Percentiles rank a stretch among this genome's conserved stretches.
These are phyloP conservation scores for Candida nonsorbophila DNA, from an alignment of 805 yeast species.

Conservation along the genomic window DNA sequence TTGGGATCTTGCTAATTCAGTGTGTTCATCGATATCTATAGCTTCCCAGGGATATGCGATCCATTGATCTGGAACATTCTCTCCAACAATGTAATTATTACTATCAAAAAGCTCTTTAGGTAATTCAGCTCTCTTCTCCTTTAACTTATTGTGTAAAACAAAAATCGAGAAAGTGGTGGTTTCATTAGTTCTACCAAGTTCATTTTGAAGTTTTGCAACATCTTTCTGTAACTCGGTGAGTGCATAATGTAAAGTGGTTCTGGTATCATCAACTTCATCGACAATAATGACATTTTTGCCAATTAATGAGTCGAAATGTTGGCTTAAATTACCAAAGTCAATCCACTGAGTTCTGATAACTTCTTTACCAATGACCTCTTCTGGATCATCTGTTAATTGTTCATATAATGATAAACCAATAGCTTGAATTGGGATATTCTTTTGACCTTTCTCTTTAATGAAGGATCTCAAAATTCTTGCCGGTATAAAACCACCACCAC, in stretches of 20 bases:
- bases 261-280: conserved; percentile 89
- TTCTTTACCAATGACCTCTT: conserved; percentile 57
- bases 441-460: conserved; percentile 51
- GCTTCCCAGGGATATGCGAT: conserved; percentile 93
- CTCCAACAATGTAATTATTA: conserved; percentile 68
- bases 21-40: conserved; percentile 71
- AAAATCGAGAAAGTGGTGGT: conserved; percentile 67
- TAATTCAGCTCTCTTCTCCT: conserved; percentile 72
- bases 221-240: conserved; percentile 66
- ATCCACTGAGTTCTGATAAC: conserved; percentile 89
- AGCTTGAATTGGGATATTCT: conserved; percentile 67
- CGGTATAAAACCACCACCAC: conserved; percentile 73
- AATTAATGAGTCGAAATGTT: conserved; percentile 69
- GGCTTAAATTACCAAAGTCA: conserved; percentile 66
- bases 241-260: conserved; percentile 86
- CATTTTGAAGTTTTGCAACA: conserved; percentile 54
- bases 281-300: conserved; percentile 80
- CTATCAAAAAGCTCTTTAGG: conserved; percentile 57
- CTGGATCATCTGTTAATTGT: conserved; percentile 38
- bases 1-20: conserved; percentile 58
- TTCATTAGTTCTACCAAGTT: conserved; percentile 54
- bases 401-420: conserved; percentile 64
- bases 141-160: conserved; percentile 79
- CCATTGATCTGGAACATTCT: conserved; percentile 75
- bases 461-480: conserved; percentile 64